Conservation (phyloP, 1,284 basidiomycete species). For the Leccinum solheimii region DNA sequence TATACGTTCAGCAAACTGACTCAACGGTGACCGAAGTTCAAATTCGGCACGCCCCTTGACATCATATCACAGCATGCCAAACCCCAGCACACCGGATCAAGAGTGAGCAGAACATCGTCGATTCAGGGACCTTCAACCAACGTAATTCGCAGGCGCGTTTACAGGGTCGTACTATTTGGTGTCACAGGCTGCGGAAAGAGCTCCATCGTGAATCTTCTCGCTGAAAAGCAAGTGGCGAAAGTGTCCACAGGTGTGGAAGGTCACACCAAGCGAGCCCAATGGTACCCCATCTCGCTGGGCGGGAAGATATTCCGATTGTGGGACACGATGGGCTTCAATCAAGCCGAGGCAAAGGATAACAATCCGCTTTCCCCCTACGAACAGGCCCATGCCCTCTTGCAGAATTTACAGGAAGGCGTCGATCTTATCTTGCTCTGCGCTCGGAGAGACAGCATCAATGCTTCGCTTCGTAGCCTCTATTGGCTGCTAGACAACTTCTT, state of each 20-base stretch:
- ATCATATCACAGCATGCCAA: background rate
- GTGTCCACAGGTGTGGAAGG: slow-evolving; percentile 25
- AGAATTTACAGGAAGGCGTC: slow-evolving; percentile 23
- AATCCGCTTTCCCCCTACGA: slow-evolving; percentile 28
- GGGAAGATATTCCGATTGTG: slow-evolving; percentile 30
- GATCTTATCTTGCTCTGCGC: slow-evolving; percentile 29
- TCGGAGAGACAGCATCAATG: slow-evolving; percentile 25
- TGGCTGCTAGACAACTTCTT: slow-evolving; percentile 29
- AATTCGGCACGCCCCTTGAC: background rate
- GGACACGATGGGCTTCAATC: slow-evolving; percentile 34
- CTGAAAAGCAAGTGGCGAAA: slow-evolving; percentile 18
- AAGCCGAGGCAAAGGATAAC: slow-evolving; percentile 16
- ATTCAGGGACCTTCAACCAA: background rate
- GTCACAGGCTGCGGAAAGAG: slow-evolving; percentile 31
- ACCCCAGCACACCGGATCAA: background rate
- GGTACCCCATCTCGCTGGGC: slow-evolving; percentile 26
- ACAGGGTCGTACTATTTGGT: slow-evolving; percentile 22
- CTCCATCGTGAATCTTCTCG: slow-evolving; percentile 31
- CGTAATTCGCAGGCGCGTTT: background rate
- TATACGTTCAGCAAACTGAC: background rate
- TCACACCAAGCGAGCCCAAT: slow-evolving; percentile 28
- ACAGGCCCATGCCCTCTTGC: slow-evolving; percentile 27
- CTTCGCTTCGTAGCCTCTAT: slow-evolving; percentile 30
- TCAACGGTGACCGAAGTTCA: background rate
- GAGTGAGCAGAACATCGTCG: background rate